These are phyloP conservation scores for Toxoplasma gondii DNA, from an alignment of 169 alveolate genomes.

Conservation along the genomic window DNA sequence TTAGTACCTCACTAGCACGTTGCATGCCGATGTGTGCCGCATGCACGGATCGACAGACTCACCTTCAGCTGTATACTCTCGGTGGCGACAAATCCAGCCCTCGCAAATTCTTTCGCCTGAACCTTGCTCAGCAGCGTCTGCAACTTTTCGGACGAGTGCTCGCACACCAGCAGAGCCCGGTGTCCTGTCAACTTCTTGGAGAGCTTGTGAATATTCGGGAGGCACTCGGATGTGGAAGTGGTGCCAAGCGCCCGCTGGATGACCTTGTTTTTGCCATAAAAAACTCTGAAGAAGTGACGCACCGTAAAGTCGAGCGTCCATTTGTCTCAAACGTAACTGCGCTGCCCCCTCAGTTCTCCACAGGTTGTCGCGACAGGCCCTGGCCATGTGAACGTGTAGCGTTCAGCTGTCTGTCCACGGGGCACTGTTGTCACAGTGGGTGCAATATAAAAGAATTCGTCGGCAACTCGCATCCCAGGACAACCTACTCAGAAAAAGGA, in stretches of 20 bases:
- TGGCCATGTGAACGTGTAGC: too few relatives aligned
- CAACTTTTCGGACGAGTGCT: not conserved
- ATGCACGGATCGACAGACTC: not conserved
- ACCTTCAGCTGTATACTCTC: constrained; percentile 23
- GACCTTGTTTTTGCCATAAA: constrained; percentile 62
- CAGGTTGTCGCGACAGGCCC: too few relatives aligned
- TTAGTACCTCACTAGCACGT: not conserved
- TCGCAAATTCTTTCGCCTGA: constrained; percentile 48
- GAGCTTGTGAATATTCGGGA: not conserved
- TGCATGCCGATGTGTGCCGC: not conserved
- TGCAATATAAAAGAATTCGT: too few relatives aligned
- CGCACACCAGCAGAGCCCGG: not conserved
- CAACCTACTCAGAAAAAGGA: too few relatives aligned
- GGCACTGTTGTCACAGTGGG: too few relatives aligned
- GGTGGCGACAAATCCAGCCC: constrained; percentile 48
- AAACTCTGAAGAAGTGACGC: constrained; percentile 13
- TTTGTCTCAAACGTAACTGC: not conserved
- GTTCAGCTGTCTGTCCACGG: too few relatives aligned
- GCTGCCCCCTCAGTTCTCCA: too few relatives aligned
- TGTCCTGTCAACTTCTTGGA: not conserved
- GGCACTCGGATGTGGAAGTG: constrained; percentile 42
- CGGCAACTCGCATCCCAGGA: too few relatives aligned
- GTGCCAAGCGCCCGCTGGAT: constrained; percentile 62
- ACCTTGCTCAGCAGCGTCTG: not conserved
- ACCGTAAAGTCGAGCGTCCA: not conserved